Evolutionary conservation across 106 monocot species (phyloP), one percentile per base, ranked within the genome.

Genomic region (Narthecium ossifragum): DNA sequence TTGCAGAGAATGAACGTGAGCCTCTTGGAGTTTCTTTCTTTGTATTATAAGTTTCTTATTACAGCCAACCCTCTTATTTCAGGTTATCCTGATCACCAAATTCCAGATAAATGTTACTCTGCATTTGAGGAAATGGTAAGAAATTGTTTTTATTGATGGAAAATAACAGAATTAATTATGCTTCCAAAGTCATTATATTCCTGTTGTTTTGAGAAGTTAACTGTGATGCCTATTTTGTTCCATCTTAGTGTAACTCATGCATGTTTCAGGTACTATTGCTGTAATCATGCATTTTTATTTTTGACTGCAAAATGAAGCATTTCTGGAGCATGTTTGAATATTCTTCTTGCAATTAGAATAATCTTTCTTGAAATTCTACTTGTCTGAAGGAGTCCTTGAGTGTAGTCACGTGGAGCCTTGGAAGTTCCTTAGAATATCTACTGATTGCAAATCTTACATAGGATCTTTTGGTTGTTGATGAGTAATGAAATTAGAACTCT

Each of bases 111-210:
- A 32, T 56, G 17, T 60, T 63, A 3, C 50, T n/a, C 64, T 53
- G 24, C 59, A 41, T 46, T 24, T 34, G 62, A 46, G 45, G 69
- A 69, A 59, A 59, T 27, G 61, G 79, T 73, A 66, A 60, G 58
- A n/a, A n/a, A n/a, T n/a, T 36, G 26, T 32, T 25, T 36, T 11
- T 47, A 8, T 66, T 45, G 26, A 21, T 37, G 17, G 17, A 11
- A 13, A 43, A 13, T 43, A 13, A 13, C 43, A 13, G 0, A 3
- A 43, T 43, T 4, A 11, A 6, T 43, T 41, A 0, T 43, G 43
- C 43, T 43, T 43, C 17, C 43, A 43, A 17, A 10, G 18, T 43
- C 4, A 6, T 18, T 17, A 17, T 43, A 17, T 13, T 43, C 18
- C 0, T 43, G 14, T 43, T 0, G 1, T 43, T 43, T 43, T 43